Evolutionary conservation across 1,139 yeast species (phyloP), one percentile per base, ranked within the genome.

Genomic region (Eremothecium sinecaudum): DNA sequence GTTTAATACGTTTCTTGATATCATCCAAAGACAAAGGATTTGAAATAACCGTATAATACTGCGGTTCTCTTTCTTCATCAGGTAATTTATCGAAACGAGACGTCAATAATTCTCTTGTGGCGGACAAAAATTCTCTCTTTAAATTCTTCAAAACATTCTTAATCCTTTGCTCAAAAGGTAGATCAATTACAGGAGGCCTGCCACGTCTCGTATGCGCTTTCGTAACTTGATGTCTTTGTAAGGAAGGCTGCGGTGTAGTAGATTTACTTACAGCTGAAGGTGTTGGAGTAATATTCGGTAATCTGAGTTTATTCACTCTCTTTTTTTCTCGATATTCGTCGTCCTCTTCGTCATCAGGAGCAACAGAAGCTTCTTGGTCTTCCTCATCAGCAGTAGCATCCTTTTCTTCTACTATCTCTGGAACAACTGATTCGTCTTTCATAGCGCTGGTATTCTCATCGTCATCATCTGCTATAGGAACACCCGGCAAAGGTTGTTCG

Each of bases 141-240:
- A 90, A 67, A 32, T 75, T 78, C 53, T 93, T 77, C 65, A 87
- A 64, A 28, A 90, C 78, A 43, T 83, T 76, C 58, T 87, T 87
- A 55, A 87, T 86, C 43, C 96, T 69, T 48, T 84, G 86, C 59
- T 90, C 96, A 58, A 80, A 87, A 4, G 96, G 96, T 49, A 81
- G 77, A 58, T 87, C 97, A 38, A 87, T 92, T 35, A 87, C 82
- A 1, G 97, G 97, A 6, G 97, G 97, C 51, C 96, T 73, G 27
- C 96, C 96, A 51, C 97, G 73, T 67, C 53, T 51, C 37, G 50
- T 43, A 28, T 52, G 56, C n/a, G 48, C 47, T 42, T 75, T 81
- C 15, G 62, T 43, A 33, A 46, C 48, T 24, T 40, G 43, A 31
- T 43, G 45, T 25, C 50, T 43, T 27, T 45, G 44, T 18, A 44